Evolutionary conservation across 768 basidiomycete genomes (phyloP), one percentile per base, ranked within the genome.

Genomic region (Calocybe indica): DNA sequence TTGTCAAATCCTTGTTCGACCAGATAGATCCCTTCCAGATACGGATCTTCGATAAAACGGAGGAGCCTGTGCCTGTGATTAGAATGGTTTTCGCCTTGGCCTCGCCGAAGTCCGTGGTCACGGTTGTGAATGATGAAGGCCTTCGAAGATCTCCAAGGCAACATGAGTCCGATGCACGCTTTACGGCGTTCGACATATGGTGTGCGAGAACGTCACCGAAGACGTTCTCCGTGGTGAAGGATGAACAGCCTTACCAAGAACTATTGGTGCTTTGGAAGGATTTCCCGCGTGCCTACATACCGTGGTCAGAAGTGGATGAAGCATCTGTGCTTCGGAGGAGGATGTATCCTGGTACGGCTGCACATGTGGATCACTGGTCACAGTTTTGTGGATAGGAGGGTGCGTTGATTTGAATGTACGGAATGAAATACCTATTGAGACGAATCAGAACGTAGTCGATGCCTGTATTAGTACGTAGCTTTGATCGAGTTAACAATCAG

Each of bases 1-100:
- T 22, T 22, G 22, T 22, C 22, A 22, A 22, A 22, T 22, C 22
- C 22, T 22, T 62, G 8, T 63, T 63, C 46, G 46, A 47, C 13
- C 34, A 9, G n/a, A 59, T 59, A 56, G 52, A 60, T 43, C 62
- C 61, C 12, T 52, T 46, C 46, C 22, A 22, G 7, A 33, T 56
- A 33, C 42, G 51, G 13, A 33, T 61, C 22, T 62, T 58, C 44
- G 48, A 51, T 30, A 44, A 31, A 15, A 35, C 39, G 14, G 46
- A 53, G 13, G 14, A 29, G 12, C 49, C 50, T 2, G 29, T 50
- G 8, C 50, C 46, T 32, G 36, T 50, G n/a, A 53, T 52, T 14
- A 43, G 44, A 11, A 50, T 52, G 52, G 52, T 52, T n/a, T 52
- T 49, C 39, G 36, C 52, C 14, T 45, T 52, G 11, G 48, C 43